These are phyloP conservation scores for Pseudofabraea citricarpa DNA, from an alignment of 2,329 filamentous ascomycete genomes.

Conservation along the genomic window DNA sequence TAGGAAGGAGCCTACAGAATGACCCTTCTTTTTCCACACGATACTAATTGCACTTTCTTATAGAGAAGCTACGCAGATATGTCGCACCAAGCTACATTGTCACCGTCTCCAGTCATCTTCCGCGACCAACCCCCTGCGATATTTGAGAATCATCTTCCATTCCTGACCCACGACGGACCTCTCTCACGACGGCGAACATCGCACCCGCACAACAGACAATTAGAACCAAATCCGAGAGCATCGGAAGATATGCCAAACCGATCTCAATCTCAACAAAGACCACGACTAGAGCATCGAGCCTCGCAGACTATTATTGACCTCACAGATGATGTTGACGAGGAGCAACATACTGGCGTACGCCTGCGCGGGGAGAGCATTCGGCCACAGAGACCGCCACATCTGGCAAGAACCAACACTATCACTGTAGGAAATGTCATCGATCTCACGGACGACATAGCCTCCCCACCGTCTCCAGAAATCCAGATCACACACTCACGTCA, in stretches of 20 bases:
- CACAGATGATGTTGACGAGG: slow-evolving; percentile 25
- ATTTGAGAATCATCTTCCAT: too few species aligned
- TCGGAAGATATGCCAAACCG: slow-evolving; percentile 19
- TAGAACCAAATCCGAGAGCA: slow-evolving; percentile 9
- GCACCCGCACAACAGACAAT: slow-evolving; percentile 20
- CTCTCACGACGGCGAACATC: slow-evolving; percentile 18
- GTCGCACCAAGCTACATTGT: slow-evolving; percentile 21
- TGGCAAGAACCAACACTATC: slow-evolving; percentile 23
- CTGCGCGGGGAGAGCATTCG: slow-evolving; percentile 4
- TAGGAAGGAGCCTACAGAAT: slow-evolving; percentile 5
- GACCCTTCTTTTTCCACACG: slow-evolving; percentile 9
- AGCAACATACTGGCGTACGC: background rate
- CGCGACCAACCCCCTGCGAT: too few species aligned
- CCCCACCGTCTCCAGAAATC: slow-evolving; percentile 3
- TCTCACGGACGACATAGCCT: slow-evolving; percentile 45
- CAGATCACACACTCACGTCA: slow-evolving; percentile 6
- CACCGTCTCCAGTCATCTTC: slow-evolving; percentile 21
- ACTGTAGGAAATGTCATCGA: slow-evolving; percentile 40
- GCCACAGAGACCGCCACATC: slow-evolving; percentile 18
- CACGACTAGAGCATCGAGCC: slow-evolving; percentile 18
- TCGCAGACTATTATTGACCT: slow-evolving; percentile 28
- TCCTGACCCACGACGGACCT: too few species aligned
- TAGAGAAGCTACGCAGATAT: slow-evolving; percentile 25
- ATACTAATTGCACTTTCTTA: background rate
- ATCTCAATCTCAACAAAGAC: slow-evolving; percentile 11